Percentiles rank a stretch among this genome's conserved stretches.
phyloP scores from a whole-genome alignment of 768 basidiomycete species.

The Tylopilus sp. region DNA sequence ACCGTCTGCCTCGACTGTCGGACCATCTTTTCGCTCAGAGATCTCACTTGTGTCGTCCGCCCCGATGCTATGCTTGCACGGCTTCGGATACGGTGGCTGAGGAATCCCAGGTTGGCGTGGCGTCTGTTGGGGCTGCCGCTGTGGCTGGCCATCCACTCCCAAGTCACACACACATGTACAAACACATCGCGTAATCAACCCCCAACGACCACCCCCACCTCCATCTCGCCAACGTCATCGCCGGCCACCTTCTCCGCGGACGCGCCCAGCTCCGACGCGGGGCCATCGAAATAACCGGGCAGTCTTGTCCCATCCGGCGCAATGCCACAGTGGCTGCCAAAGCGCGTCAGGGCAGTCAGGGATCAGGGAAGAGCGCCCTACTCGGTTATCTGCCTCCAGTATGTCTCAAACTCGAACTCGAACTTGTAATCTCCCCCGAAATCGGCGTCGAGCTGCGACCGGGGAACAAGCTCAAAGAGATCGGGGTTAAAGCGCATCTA shows the following conservation, averaged over 20 bases:
- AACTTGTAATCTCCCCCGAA: slow-evolving; percentile 77
- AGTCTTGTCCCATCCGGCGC: slow-evolving; percentile 52
- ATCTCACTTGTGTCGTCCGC: slow-evolving; percentile 14
- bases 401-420: slow-evolving; percentile 67
- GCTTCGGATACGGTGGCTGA: slow-evolving; percentile 27
- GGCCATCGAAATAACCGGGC: slow-evolving; percentile 30
- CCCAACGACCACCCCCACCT: neutral
- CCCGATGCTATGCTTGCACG: slow-evolving; percentile 12
- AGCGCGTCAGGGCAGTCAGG: neutral
- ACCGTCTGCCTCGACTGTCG: slow-evolving; percentile 35
- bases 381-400: slow-evolving; percentile 79
- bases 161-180: slow-evolving; percentile 17
- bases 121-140: slow-evolving; percentile 15
- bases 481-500: slow-evolving; percentile 91
- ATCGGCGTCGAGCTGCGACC: slow-evolving; percentile 73
- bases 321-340: slow-evolving; percentile 52
- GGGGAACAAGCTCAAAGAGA: slow-evolving; percentile 69
- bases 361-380: slow-evolving; percentile 27
- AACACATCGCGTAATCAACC: slow-evolving; percentile 25
- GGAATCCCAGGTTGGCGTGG: slow-evolving; percentile 24
- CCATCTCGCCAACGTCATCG: neutral
- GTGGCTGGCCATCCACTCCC: slow-evolving; percentile 14
- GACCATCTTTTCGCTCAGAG: slow-evolving; percentile 25
- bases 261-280: neutral
- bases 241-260: neutral